Evolutionary conservation across 2,329 filamentous ascomycete genomes (phyloP).

Genomic region (Verticillium albo-atrum): DNA sequence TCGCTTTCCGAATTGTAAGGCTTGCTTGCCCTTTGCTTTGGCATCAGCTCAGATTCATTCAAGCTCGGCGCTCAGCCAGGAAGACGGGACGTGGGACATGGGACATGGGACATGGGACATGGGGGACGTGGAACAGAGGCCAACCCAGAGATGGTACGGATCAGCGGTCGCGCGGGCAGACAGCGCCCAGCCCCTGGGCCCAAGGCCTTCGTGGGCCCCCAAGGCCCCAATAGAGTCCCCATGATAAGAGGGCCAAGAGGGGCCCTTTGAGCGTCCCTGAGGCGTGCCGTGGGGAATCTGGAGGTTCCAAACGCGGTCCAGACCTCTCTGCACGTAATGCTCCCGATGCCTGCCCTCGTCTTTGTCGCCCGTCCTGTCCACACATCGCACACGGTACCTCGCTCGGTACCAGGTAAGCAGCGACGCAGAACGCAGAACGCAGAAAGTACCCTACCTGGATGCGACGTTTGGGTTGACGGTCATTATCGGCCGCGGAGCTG

Average conservation of each 20-base stretch:
- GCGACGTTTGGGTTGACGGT: no score
- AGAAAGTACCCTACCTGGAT: no score
- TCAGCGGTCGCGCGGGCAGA: background rate
- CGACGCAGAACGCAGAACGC: no score
- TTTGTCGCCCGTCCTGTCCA: background rate
- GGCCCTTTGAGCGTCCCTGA: background rate
- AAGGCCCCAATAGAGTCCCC: background rate
- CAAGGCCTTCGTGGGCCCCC: background rate
- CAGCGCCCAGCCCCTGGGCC: background rate
- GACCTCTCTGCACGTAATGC: background rate
- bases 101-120: background rate
- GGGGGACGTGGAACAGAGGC: background rate
- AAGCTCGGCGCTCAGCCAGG: background rate
- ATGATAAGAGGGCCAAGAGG: background rate
- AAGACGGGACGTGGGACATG: background rate
- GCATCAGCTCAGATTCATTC: background rate
- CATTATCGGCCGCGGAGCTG: background rate
- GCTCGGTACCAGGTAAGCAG: no score
- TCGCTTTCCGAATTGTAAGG: background rate
- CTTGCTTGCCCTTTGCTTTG: background rate
- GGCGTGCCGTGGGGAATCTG: background rate
- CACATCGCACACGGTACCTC: no score
- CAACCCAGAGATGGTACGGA: background rate
- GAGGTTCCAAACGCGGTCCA: background rate
- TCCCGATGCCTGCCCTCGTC: background rate